A percentile compares a stretch with the other conserved stretches of the same genome.
phyloP scores from a whole-genome alignment of 139 green algal genomes.

The Nannochloris sp. region DNA sequence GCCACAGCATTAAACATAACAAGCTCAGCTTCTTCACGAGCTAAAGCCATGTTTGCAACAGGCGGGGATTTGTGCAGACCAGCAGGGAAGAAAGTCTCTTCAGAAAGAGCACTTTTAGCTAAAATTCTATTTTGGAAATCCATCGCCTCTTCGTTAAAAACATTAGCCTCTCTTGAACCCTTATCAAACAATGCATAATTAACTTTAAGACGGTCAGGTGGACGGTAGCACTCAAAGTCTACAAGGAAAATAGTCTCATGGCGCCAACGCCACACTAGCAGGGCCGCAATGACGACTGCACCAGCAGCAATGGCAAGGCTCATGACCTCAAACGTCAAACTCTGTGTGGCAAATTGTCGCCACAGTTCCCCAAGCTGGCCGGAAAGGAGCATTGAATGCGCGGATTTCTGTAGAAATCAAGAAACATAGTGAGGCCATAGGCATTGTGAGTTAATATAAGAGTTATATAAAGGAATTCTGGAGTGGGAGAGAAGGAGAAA shows the following conservation, averaged over 20 bases:
- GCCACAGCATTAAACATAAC: slow-evolving; percentile 60
- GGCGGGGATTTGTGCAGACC: slow-evolving; percentile 33
- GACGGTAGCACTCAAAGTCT: slow-evolving; percentile 65
- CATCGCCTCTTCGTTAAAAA: slow-evolving; percentile 49
- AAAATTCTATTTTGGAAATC: slow-evolving; percentile 69
- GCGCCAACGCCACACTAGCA: neutral
- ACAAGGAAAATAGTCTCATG: slow-evolving; percentile 53
- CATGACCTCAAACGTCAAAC: no score
- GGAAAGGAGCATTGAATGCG: no score
- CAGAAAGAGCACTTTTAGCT: slow-evolving; percentile 42
- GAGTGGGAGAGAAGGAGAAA: no score
- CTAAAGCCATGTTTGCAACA: slow-evolving; percentile 40
- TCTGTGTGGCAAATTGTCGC: no score
- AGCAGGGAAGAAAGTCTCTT: slow-evolving; percentile 68
- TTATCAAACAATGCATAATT: slow-evolving; percentile 29
- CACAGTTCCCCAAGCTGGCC: no score
- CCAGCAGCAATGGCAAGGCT: neutral
- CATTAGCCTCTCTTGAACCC: slow-evolving; percentile 12
- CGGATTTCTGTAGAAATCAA: no score
- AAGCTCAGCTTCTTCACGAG: slow-evolving; percentile 57
- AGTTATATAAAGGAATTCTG: no score
- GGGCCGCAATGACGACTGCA: neutral
- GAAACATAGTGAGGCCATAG: no score
- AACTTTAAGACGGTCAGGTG: slow-evolving; percentile 28
- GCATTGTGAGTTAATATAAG: no score